Evolutionary conservation across 306 rosid genomes (phyloP).

Genomic region (Lathyrus sativus): DNA sequence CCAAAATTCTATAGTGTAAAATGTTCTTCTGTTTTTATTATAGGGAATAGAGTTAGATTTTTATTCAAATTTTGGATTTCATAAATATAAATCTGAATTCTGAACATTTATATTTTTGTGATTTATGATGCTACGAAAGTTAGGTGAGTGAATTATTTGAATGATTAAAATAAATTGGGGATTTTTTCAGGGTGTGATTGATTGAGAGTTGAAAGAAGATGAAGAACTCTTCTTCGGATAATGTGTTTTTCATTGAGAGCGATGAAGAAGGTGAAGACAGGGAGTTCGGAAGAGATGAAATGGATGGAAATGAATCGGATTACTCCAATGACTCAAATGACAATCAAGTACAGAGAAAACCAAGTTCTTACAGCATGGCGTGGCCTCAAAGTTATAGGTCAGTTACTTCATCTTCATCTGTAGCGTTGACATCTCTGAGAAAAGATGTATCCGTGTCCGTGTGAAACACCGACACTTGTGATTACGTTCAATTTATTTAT

Average conservation of each 20-base stretch:
- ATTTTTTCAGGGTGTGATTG: constrained; percentile 29
- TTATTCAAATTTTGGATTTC: not conserved
- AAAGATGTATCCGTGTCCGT: no score
- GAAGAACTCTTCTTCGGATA: constrained; percentile 74
- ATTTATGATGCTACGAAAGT: constrained; percentile 8
- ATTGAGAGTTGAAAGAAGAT: constrained; percentile 42
- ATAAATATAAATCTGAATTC: constrained; percentile 1
- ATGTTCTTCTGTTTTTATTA: no score
- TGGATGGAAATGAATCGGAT: constrained; percentile 64
- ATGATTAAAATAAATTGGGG: not conserved
- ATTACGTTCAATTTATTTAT: no score
- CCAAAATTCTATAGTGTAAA: not conserved
- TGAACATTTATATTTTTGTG: not conserved
- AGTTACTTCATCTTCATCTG: not conserved
- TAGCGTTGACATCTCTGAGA: no score
- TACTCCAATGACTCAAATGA: constrained; percentile 53
- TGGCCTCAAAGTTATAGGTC: constrained; percentile 98
- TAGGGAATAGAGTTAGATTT: no score
- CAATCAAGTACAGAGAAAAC: constrained; percentile 45
- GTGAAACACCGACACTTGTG: no score
- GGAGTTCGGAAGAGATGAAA: constrained; percentile 41
- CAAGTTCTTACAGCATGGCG: constrained; percentile 58
- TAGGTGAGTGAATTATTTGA: not conserved
- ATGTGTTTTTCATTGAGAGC: constrained; percentile 58
- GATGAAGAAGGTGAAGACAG: constrained; percentile 72